Evolutionary conservation across 2,329 filamentous ascomycete genomes (phyloP).

Genomic region (Exophiala lecanii-corni): DNA sequence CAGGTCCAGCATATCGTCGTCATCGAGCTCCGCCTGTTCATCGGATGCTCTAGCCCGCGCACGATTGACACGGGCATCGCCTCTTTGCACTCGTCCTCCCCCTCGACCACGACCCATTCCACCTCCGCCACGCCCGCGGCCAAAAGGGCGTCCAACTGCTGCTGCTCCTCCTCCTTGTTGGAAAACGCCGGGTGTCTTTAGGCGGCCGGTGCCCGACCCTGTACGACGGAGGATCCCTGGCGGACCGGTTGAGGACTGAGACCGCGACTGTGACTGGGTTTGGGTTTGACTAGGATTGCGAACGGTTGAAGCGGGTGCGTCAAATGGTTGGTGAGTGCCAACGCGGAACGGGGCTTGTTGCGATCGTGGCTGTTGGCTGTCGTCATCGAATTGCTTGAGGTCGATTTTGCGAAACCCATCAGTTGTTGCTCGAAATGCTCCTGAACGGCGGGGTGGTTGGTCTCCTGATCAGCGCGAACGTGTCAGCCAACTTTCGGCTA

Average conservation of each 20-base stretch:
- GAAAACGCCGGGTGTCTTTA: neutral
- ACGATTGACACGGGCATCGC: neutral
- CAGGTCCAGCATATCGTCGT: neutral
- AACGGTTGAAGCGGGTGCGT: neutral
- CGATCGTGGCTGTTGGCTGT: neutral
- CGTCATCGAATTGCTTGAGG: neutral
- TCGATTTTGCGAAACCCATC: too few relatives aligned
- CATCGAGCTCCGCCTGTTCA: conserved; percentile 3
- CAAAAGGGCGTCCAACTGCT: neutral
- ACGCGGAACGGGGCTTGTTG: neutral
- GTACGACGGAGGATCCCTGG: neutral
- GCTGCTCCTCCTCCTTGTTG: neutral
- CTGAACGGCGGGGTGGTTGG: too few relatives aligned
- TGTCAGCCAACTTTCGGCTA: too few relatives aligned
- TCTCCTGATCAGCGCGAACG: too few relatives aligned
- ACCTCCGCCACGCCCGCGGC: neutral
- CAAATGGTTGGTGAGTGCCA: neutral
- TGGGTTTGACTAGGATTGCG: neutral
- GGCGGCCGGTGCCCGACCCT: neutral
- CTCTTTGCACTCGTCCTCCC: neutral
- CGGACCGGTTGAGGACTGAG: neutral
- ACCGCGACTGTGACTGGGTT: neutral
- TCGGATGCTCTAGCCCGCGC: neutral
- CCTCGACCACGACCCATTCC: neutral
- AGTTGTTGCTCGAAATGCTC: too few relatives aligned